A percentile compares a stretch with the other conserved stretches of the same genome.
Conservation (phyloP, 768 basidiomycete genomes). For the Tulasnella sp. region DNA sequence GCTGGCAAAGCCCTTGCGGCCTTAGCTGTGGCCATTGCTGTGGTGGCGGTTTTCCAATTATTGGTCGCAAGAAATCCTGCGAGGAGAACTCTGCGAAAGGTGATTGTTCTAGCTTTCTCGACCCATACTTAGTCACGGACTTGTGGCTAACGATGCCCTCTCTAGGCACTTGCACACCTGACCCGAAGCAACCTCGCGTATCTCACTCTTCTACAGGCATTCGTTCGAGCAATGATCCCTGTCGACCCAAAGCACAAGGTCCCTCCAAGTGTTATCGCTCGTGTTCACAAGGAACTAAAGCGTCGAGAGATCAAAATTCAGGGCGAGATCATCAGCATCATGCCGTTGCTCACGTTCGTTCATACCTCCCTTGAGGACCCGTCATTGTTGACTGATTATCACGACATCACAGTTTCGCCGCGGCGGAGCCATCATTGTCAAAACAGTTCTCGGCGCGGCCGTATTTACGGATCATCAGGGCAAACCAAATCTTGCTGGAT, state of each 20-base stretch:
- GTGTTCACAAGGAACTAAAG: constrained; percentile 40
- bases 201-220: constrained; percentile 40
- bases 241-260: constrained; percentile 36
- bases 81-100: constrained; percentile 39
- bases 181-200: constrained; percentile 37
- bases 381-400: background rate
- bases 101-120: constrained; percentile 14
- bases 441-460: constrained; percentile 38
- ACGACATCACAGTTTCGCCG: constrained; percentile 39
- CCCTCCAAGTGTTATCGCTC: constrained; percentile 33
- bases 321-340: constrained; percentile 39
- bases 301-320: constrained; percentile 41
- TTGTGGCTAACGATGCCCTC: background rate
- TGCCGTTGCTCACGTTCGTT: constrained; percentile 39
- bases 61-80: constrained; percentile 43
- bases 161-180: constrained; percentile 33
- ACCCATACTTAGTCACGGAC: no score
- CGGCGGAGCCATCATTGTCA: constrained; percentile 39
- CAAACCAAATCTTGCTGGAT: constrained; percentile 41
- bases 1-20: constrained; percentile 39
- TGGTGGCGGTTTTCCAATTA: constrained; percentile 42
- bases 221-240: constrained; percentile 35
- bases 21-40: constrained; percentile 41
- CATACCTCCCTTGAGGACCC: background rate
- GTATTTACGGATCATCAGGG: constrained; percentile 36